Evolutionary conservation across 2,329 filamentous ascomycete species (phyloP), one percentile per base, ranked within the genome.

Genomic region (Fusarium foetens): DNA sequence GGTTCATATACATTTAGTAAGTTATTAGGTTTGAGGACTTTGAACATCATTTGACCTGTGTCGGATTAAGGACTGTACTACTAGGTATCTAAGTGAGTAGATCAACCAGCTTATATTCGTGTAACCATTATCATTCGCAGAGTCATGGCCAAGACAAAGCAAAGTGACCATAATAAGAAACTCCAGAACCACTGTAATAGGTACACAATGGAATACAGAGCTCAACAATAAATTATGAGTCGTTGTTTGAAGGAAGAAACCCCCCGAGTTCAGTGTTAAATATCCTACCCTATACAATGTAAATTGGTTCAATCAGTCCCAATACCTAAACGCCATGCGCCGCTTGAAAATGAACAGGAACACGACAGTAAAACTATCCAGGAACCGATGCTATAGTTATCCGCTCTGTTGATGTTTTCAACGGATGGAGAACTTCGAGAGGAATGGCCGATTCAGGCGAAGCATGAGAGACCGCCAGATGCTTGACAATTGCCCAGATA

Each of bases 221-320:
- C 35, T 3, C 5, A 39, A 5, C 8, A 16, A 27, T 9, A 13
- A 27, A 7, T 8, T 9, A 27, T n/a, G 19, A 39, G 10, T 27
- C 19, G 14, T 27, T 35, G 4, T 25, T 13, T 53, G 5, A 8
- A 39, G 25, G 33, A 38, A 39, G 31, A 19, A 54, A 21, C 43
- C 11, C 11, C 21, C 10, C 25, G 8, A 17, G 10, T 14, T 52
- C 11, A 8, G 25, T 43, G 14, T 23, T 25, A 25, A 33, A 51
- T 45, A n/a, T 7, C 25, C 13, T 72, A 73, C 63, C 70, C 70
- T 72, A 68, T 51, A 72, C 45, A 27, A 58, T 33, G 7, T 23
- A 38, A 46, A 29, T 14, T 21, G 7, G 21, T 25, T 23, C 5
- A n/a, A 19, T 21, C 48, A 55, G 36, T 36, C 31, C 43, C 33